Evolutionary conservation across 495 filamentous ascomycete genomes (phyloP), one percentile per base, ranked within the genome.

Genomic region (Penicillium lividum): DNA sequence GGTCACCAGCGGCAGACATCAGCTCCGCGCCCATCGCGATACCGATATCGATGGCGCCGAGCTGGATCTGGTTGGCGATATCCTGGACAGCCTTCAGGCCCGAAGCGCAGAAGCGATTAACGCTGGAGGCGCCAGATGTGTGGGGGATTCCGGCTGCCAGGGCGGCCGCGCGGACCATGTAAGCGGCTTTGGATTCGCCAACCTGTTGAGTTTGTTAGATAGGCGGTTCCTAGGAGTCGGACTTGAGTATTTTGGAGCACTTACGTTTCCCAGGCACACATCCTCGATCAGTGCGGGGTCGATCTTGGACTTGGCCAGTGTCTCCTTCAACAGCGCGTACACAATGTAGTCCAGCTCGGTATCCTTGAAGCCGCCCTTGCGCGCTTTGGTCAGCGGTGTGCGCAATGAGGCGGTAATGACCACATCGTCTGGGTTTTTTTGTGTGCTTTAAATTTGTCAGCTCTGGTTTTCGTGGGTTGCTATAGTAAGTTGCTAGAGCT

Each of bases 21-120:
- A 84, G 79, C 73, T 98, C 94, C 38, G 90, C 89, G 38, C 94
- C 94, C 11, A 95, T 74, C 29, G 93, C 94, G 55, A 98, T 74
- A 54, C 94, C 94, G 57, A 92, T 66, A 54, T 96, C 89, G 71
- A 98, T 98, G 53, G 82, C 83, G 38, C 93, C 92, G 7, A 75
- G 74, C 33, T 77, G 72, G 75, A 98, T 97, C 69, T 94, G 85
- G 77, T 93, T 88, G 10, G 94, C 93, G 61, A 98, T 93, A 63
- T 96, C 91, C 73, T 95, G 94, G 7, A 92, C 88, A 44, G 94
- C 93, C 71, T 97, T 93, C 34, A 98, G 87, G 15, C 94, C 94
- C 5, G 93, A 97, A 13, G 90, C 93, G 81, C 94, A 98, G 84
- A 97, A 97, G 54, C 94, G 89, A 82, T 97, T 98, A 42, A 93